Evolutionary conservation across 805 yeast species (phyloP).

Genomic region (Wickerhamia fluorescens): DNA sequence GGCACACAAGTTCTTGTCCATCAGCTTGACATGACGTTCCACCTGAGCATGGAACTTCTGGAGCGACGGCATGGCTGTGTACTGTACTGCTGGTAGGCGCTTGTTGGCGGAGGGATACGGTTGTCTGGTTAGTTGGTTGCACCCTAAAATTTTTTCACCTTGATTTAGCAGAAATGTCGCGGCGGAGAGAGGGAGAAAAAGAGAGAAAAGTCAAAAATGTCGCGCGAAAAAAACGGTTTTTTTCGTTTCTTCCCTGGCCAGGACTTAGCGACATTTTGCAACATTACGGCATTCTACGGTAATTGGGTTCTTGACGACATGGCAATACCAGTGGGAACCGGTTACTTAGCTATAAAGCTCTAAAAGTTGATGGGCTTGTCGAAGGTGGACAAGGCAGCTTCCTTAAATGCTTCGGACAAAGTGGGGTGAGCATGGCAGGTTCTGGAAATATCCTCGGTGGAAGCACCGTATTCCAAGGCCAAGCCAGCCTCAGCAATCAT

Average conservation of each 20-base stretch:
- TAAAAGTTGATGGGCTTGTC: slow-evolving; percentile 87
- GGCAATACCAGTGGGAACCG: no score
- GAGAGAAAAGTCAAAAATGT: background rate
- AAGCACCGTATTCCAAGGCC: slow-evolving; percentile 98
- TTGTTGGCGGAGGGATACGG: no score
- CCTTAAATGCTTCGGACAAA: slow-evolving; percentile 94
- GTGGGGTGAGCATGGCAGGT: slow-evolving; percentile 99
- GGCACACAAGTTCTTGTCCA: slow-evolving; percentile 38
- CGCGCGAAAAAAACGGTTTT: slow-evolving; percentile 2
- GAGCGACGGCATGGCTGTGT: slow-evolving; percentile 29
- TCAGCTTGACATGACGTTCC: slow-evolving; percentile 37
- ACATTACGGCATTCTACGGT: no score
- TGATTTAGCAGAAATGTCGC: background rate
- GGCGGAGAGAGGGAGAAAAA: slow-evolving; percentile 1
- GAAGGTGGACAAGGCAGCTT: slow-evolving; percentile 90
- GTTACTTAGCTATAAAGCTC: no score
- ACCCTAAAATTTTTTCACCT: background rate
- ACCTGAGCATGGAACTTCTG: slow-evolving; percentile 36
- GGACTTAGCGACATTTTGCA: no score
- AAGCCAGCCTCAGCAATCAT: slow-evolving; percentile 98
- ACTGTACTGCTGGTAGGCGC: background rate
- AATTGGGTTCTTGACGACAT: no score
- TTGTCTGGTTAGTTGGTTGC: no score
- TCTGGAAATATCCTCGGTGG: slow-evolving; percentile 95
- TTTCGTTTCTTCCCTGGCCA: no score